Evolutionary conservation across 2,329 filamentous ascomycete genomes (phyloP).

Genomic region (Colletotrichum plurivorum): DNA sequence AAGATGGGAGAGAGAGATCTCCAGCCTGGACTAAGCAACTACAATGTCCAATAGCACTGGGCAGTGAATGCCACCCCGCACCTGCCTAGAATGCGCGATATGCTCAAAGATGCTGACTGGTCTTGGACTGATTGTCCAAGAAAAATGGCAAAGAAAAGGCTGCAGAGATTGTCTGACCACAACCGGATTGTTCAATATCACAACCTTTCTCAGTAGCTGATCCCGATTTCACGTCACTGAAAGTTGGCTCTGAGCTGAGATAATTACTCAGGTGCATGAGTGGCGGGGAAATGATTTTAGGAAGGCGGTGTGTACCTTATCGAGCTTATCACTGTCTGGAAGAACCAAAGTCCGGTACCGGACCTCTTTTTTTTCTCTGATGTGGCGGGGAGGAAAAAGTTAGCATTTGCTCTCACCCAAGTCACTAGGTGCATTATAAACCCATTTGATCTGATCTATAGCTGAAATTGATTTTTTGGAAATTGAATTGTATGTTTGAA

Average conservation of each 20-base stretch:
- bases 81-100: slow-evolving; percentile 3
- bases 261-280: slow-evolving; percentile 37
- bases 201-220: slow-evolving; percentile 2
- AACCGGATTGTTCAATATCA: neutral
- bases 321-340: slow-evolving; percentile 35
- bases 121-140: neutral
- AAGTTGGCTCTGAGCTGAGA: slow-evolving; percentile 21
- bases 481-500: neutral
- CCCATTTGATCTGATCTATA: too few species aligned
- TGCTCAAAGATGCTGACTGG: neutral
- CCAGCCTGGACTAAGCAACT: neutral
- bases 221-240: slow-evolving; percentile 23
- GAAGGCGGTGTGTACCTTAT: slow-evolving; percentile 34
- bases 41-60: neutral
- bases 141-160: neutral
- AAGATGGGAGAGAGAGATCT: neutral
- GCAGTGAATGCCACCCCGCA: slow-evolving; percentile 11
- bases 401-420: too few species aligned
- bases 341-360: slow-evolving; percentile 28
- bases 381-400: too few species aligned
- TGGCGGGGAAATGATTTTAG: slow-evolving; percentile 26
- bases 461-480: too few species aligned
- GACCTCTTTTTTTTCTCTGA: neutral
- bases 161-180: neutral
- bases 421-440: too few species aligned